These are phyloP conservation scores for Colletotrichum agaves DNA, from an alignment of 2,329 filamentous ascomycete genomes.

Conservation along the genomic window DNA sequence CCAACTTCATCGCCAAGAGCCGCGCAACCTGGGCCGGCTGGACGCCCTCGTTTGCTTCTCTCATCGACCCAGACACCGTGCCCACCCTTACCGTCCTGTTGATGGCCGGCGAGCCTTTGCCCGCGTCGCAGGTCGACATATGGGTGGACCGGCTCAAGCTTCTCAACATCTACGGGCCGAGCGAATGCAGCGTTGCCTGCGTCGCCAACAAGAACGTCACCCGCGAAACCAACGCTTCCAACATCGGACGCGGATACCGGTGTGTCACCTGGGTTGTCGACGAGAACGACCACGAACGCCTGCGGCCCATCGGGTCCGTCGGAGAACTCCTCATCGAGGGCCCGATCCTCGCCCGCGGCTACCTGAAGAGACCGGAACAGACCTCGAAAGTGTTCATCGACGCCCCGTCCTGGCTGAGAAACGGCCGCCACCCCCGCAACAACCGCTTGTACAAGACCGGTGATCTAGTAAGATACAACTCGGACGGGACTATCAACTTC, in stretches of 20 bases:
- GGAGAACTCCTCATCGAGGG: constrained; percentile 42
- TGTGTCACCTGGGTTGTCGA: constrained; percentile 41
- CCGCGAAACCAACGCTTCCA: constrained; percentile 10
- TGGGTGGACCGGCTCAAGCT: constrained; percentile 33
- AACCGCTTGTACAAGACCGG: constrained; percentile 41
- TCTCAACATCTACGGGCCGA: constrained; percentile 16
- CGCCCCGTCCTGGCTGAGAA: constrained; percentile 39
- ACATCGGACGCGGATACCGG: constrained; percentile 39
- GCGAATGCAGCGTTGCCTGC: constrained; percentile 16
- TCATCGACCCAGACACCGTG: constrained; percentile 28
- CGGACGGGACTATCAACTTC: constrained; percentile 41
- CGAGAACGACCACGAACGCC: constrained; percentile 31
- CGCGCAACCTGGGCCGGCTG: constrained; percentile 35
- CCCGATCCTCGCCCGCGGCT: constrained; percentile 9
- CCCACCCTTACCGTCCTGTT: constrained; percentile 32
- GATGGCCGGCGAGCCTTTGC: constrained; percentile 40
- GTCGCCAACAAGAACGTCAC: constrained; percentile 20
- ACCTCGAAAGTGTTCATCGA: constrained; percentile 18
- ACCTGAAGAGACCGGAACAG: background rate
- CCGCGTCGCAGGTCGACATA: constrained; percentile 22
- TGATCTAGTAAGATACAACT: constrained; percentile 41
- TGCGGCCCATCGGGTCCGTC: constrained; percentile 38
- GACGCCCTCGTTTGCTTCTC: constrained; percentile 38
- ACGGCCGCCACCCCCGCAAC: constrained; percentile 37
- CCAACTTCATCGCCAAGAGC: constrained; percentile 38